phyloP scores from a whole-genome alignment of 2,329 filamentous ascomycete species.

The Ustilaginoidea virens region DNA sequence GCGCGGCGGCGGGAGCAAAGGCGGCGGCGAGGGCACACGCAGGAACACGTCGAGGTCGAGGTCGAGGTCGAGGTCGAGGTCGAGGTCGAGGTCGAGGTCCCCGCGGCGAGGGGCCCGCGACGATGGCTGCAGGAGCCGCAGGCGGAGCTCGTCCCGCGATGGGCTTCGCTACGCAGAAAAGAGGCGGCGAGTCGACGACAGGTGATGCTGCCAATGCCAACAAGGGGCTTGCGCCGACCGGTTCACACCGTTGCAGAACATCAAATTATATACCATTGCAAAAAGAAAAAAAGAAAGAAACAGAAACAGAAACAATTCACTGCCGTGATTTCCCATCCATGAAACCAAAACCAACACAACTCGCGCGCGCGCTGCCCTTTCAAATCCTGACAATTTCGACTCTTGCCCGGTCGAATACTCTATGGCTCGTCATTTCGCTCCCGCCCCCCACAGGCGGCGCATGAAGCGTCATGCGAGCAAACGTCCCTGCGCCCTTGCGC shows the following conservation, averaged over 20 bases:
- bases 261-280: background rate
- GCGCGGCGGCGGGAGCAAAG: slow-evolving; percentile 7
- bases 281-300: no score
- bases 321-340: background rate
- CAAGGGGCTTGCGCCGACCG: no score
- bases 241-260: no score
- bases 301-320: no score
- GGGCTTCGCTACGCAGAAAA: slow-evolving; percentile 43
- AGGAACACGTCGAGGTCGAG: no score
- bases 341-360: no score
- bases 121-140: no score
- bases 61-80: slow-evolving; percentile 19
- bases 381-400: slow-evolving; percentile 77
- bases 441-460: slow-evolving; percentile 47
- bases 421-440: slow-evolving; percentile 50
- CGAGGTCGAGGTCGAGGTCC: slow-evolving; percentile 22
- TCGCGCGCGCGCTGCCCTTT: no score
- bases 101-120: slow-evolving; percentile 28
- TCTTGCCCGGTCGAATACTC: slow-evolving; percentile 65
- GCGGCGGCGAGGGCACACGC: slow-evolving; percentile 2
- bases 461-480: slow-evolving; percentile 62
- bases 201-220: slow-evolving; percentile 11
- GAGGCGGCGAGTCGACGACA: slow-evolving; percentile 37
- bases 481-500: slow-evolving; percentile 70
- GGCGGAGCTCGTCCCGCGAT: slow-evolving; percentile 37